Conservation (phyloP, 805 yeast species). For the Saccharomycopsis sp. region DNA sequence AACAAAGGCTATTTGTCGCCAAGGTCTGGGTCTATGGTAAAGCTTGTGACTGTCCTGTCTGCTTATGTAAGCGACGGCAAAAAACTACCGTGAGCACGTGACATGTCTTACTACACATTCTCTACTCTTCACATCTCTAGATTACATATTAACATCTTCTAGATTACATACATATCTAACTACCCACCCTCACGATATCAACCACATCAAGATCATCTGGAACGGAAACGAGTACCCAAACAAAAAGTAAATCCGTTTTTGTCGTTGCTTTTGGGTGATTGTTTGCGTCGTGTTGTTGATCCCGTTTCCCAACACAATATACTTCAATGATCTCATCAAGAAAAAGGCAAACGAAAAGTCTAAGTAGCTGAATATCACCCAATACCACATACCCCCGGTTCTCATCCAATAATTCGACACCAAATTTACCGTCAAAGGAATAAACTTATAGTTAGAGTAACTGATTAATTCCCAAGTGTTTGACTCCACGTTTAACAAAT, state of each 20-base stretch:
- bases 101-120: too few relatives aligned
- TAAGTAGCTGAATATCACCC: constrained; percentile 16
- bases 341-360: constrained; percentile 22
- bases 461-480: constrained; percentile 79
- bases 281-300: constrained; percentile 19
- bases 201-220: constrained; percentile 22
- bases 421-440: constrained; percentile 60
- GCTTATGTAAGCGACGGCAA: too few relatives aligned
- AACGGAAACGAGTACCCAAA: constrained; percentile 21
- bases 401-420: constrained; percentile 24
- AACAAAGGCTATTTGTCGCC: too few relatives aligned
- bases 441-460: constrained; percentile 91
- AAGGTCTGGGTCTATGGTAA: too few relatives aligned
- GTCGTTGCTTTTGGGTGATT: constrained; percentile 19
- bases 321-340: constrained; percentile 20
- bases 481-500: constrained; percentile 63
- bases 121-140: background rate
- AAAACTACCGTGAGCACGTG: too few relatives aligned
- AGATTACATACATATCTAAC: background rate
- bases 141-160: too few relatives aligned
- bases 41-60: too few relatives aligned
- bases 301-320: constrained; percentile 20
- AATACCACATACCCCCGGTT: constrained; percentile 4
- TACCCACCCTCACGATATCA: constrained; percentile 6
- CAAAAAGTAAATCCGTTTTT: constrained; percentile 19